Percentiles rank a stretch among this genome's conserved stretches.
These are phyloP conservation scores for Vicia faba DNA, from an alignment of 306 rosid species.

Conservation along the genomic window DNA sequence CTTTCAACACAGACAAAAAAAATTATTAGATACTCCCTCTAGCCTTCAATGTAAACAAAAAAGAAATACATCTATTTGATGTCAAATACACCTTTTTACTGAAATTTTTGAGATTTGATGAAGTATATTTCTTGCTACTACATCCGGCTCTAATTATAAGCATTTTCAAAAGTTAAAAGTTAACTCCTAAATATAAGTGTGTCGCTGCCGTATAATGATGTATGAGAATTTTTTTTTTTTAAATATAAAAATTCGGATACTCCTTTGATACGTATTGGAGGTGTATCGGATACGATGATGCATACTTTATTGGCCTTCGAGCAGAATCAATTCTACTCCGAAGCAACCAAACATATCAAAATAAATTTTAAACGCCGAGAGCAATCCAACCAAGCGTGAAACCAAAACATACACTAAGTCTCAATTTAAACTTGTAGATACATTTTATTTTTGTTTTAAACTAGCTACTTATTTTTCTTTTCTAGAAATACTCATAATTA, in stretches of 20 bases:
- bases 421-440: too few relatives aligned
- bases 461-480: background rate
- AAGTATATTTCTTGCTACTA: background rate
- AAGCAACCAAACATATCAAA: too few relatives aligned
- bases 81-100: constrained; percentile 47
- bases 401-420: too few relatives aligned
- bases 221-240: too few relatives aligned
- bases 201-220: too few relatives aligned
- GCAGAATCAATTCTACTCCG: too few relatives aligned
- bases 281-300: too few relatives aligned
- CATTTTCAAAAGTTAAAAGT: background rate
- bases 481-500: background rate
- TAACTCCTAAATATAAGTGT: background rate
- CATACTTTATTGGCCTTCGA: too few relatives aligned
- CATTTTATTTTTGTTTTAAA: background rate
- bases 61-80: background rate
- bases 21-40: background rate
- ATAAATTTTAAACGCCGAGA: too few relatives aligned
- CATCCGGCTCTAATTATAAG: background rate
- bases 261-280: too few relatives aligned
- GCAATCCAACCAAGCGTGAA: too few relatives aligned
- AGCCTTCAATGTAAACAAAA: background rate
- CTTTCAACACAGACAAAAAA: background rate
- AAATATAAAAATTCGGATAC: too few relatives aligned
- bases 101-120: background rate